phyloP scores from a whole-genome alignment of 805 yeast genomes.

The Myxozyma monticola region DNA sequence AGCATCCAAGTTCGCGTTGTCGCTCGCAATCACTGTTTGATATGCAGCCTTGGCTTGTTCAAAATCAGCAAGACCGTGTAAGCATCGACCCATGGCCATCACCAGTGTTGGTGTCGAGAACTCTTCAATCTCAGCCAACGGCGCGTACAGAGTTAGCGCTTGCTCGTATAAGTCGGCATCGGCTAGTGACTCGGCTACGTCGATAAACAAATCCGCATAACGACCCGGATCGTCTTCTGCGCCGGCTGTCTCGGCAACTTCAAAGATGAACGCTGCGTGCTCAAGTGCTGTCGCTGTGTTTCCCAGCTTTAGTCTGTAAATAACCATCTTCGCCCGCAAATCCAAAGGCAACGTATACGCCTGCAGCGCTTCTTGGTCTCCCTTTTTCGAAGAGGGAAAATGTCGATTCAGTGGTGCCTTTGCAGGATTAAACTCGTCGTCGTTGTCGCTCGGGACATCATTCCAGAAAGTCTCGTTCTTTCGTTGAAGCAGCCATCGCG shows the following conservation, averaged over 20 bases:
- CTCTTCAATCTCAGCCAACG: slow-evolving; percentile 57
- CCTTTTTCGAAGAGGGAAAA: slow-evolving; percentile 37
- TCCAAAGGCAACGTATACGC: slow-evolving; percentile 71
- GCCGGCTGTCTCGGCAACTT: slow-evolving; percentile 14
- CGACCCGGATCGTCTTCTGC: slow-evolving; percentile 46
- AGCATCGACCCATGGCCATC: slow-evolving; percentile 71
- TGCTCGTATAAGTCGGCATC: slow-evolving; percentile 68
- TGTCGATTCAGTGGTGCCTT: slow-evolving; percentile 28
- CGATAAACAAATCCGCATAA: slow-evolving; percentile 69
- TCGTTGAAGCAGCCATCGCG: slow-evolving; percentile 81
- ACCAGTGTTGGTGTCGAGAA: slow-evolving; percentile 42
- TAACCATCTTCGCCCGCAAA: slow-evolving; percentile 77
- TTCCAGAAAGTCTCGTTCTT: slow-evolving; percentile 67
- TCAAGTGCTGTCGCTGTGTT: slow-evolving; percentile 66
- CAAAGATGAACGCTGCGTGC: slow-evolving; percentile 50
- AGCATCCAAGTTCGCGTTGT: slow-evolving; percentile 60
- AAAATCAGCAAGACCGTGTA: slow-evolving; percentile 68
- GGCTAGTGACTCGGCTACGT: slow-evolving; percentile 74
- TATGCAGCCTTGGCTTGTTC: slow-evolving; percentile 63
- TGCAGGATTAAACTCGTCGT: slow-evolving; percentile 41
- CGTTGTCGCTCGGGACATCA: slow-evolving; percentile 62
- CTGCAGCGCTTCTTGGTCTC: slow-evolving; percentile 3
- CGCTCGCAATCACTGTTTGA: slow-evolving; percentile 48
- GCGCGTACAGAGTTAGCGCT: slow-evolving; percentile 66
- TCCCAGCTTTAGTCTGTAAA: slow-evolving; percentile 65